Base-by-base conservation (phyloP, 371 early-diverging fungal genomes). In the Smittium culicis region DNA sequence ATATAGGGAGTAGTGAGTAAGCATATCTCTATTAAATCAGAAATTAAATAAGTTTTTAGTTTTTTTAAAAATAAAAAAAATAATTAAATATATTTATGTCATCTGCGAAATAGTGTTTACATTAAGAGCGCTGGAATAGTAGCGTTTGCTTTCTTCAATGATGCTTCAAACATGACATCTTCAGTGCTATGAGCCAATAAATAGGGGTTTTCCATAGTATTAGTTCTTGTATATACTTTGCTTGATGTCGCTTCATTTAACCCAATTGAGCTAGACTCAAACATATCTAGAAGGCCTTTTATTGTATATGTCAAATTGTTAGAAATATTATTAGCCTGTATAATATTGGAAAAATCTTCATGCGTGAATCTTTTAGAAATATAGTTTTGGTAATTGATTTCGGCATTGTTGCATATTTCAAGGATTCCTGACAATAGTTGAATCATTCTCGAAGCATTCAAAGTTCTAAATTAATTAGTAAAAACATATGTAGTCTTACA, bases 1-100 rank as follows among this genome's bases (percentile, higher is more conserved):
- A 27, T 80, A 68, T 3, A 58, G 72, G 1, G 77, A 81, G 69
- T 88, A 86, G 2, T 83, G 76, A 59, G 68, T 70, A 20, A 91
- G 72, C 27, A 74, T 69, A 58, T 24, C 68, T 16, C 32, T 64
- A n/a, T 14, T 54, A 54, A 25, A 54, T 25, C 17, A 25, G 54
- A 17, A 54, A 25, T 54, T 54, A 25, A 54, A 17, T 20, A 17
- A 54, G 25, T 54, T 17, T 25, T 25, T 20, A 54, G 17, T 54
- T 54, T 20, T 17, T 54, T 54, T n/a, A n/a, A n/a, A n/a, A n/a
- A n/a, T n/a, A n/a, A n/a, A n/a, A n/a, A n/a, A n/a, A n/a, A n/a
- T n/a, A n/a, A n/a, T n/a, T n/a, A n/a, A n/a, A n/a, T n/a, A n/a
- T n/a, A n/a, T n/a, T n/a, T n/a, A n/a, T n/a, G n/a, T n/a, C n/a